These are phyloP conservation scores for Spinacia oleracea DNA, from an alignment of 179 eudicot species.

Conservation along the genomic window DNA sequence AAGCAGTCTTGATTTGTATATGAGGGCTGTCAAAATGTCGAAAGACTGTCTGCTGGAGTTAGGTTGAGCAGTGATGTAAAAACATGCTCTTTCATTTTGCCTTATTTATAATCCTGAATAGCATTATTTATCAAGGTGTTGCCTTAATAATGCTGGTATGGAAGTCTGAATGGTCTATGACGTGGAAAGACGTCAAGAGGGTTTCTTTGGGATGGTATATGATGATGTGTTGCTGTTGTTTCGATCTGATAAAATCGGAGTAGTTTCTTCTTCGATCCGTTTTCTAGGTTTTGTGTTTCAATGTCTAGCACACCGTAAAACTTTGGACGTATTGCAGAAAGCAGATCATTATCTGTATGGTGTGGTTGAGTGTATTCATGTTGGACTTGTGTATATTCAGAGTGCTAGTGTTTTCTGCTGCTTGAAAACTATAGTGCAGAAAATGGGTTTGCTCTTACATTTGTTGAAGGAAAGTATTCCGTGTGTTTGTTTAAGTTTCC, in stretches of 20 bases:
- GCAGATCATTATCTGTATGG: not conserved
- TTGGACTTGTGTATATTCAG: not conserved
- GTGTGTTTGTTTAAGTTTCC: not conserved
- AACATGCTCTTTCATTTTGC: no score
- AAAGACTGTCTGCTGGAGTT: not conserved
- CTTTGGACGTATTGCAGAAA: not conserved
- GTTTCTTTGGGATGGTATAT: not conserved
- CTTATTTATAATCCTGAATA: no score
- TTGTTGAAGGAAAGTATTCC: not conserved
- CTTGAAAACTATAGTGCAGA: not conserved
- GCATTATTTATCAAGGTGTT: no score
- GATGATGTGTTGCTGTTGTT: no score
- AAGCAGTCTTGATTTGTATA: not conserved
- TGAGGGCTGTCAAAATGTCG: not conserved
- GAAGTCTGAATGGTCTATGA: no score
- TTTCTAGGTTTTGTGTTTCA: no score
- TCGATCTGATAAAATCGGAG: no score
- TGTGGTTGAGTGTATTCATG: not conserved
- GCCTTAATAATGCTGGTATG: no score
- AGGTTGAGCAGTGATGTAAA: not conserved
- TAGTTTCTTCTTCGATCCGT: no score
- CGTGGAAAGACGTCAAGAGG: not conserved
- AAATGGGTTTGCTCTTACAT: no score
- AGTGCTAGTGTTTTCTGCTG: not conserved
- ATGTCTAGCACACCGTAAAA: no score